phyloP scores from a whole-genome alignment of 441 rosid genomes.

The Rhodomyrtus psidioides region DNA sequence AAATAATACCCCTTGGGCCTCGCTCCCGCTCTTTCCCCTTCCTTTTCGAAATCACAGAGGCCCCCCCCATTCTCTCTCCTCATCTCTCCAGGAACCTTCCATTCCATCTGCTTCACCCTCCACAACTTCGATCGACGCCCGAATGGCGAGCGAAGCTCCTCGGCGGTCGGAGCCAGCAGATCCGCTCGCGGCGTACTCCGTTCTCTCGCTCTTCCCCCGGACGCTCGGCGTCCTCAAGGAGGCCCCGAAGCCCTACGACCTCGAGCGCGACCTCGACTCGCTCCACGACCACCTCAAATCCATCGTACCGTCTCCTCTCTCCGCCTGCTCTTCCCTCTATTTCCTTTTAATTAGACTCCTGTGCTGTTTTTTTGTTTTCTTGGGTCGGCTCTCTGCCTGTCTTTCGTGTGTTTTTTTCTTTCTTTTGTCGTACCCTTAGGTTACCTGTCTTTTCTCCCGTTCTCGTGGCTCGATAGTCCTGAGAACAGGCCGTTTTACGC shows the following conservation, averaged over 20 bases:
- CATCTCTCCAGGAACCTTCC: neutral
- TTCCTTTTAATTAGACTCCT: neutral
- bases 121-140: neutral
- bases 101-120: neutral
- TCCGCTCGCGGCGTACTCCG: slow-evolving; percentile 42
- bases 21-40: neutral
- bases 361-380: neutral
- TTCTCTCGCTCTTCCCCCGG: slow-evolving; percentile 50
- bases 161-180: slow-evolving; percentile 16
- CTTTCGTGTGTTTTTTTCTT: neutral
- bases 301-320: slow-evolving; percentile 22
- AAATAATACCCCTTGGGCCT: neutral
- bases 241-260: slow-evolving; percentile 15
- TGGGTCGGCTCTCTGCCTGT: neutral
- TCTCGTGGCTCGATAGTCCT: neutral
- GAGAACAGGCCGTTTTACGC: neutral
- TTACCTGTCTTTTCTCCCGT: neutral
- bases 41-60: neutral
- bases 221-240: slow-evolving; percentile 35
- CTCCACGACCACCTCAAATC: slow-evolving; percentile 49
- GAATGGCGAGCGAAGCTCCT: neutral
- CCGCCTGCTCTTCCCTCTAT: neutral
- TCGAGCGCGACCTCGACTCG: slow-evolving; percentile 23
- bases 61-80: neutral
- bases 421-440: neutral